phyloP scores from a whole-genome alignment of 768 basidiomycete species.

The Psilocybe cubensis region DNA sequence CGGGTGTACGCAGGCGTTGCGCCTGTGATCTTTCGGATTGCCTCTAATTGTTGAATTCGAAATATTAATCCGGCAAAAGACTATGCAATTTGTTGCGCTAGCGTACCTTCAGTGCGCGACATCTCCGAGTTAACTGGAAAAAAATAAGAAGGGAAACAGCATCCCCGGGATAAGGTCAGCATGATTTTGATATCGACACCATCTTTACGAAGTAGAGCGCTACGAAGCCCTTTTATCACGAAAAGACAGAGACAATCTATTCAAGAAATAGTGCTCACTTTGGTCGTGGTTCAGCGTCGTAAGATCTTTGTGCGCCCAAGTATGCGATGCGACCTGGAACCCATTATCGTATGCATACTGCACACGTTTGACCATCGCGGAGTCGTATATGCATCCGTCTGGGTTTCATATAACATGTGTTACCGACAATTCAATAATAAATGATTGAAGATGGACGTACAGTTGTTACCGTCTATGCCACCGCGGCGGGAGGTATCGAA shows the following conservation, averaged over 20 bases:
- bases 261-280: background rate
- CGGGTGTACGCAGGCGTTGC: slow-evolving; percentile 38
- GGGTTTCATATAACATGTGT: slow-evolving; percentile 9
- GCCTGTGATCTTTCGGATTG: slow-evolving; percentile 34
- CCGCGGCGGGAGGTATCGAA: too few species aligned
- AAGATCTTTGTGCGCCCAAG: slow-evolving; percentile 37
- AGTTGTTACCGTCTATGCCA: slow-evolving; percentile 6
- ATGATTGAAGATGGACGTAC: background rate
- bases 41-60: slow-evolving; percentile 19
- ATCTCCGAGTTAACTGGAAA: slow-evolving; percentile 33
- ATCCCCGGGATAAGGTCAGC: too few species aligned
- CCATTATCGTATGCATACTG: slow-evolving; percentile 32
- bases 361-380: slow-evolving; percentile 28
- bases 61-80: background rate
- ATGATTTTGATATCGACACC: background rate
- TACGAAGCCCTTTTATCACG: too few species aligned
- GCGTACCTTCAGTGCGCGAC: slow-evolving; percentile 28
- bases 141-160: background rate
- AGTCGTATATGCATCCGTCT: slow-evolving; percentile 36
- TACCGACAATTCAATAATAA: background rate
- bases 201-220: too few species aligned
- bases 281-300: slow-evolving; percentile 26
- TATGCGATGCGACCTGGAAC: slow-evolving; percentile 38
- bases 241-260: too few species aligned
- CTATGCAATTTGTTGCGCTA: too few species aligned